A percentile compares a stretch with the other conserved stretches of the same genome.
Conservation (phyloP, 495 filamentous ascomycete genomes). For the Xanthoparmelia taractica region DNA sequence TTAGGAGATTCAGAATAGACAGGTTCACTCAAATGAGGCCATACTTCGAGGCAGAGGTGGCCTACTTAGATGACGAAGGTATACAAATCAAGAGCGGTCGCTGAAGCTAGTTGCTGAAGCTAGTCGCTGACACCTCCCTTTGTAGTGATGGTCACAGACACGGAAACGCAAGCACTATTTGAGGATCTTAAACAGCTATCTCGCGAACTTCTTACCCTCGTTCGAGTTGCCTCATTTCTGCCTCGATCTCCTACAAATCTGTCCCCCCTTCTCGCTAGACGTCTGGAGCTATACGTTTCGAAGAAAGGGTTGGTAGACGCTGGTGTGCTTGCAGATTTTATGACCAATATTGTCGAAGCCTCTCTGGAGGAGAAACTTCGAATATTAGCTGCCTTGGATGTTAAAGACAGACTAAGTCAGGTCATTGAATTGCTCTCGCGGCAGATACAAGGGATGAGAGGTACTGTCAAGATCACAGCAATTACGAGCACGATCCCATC, state of each 20-base stretch:
- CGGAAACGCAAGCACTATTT: constrained; percentile 60
- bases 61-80: constrained; percentile 55
- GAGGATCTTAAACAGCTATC: constrained; percentile 72
- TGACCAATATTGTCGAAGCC: constrained; percentile 80
- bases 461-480: constrained; percentile 68
- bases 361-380: constrained; percentile 83
- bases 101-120: constrained; percentile 20
- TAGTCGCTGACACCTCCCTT: constrained; percentile 22
- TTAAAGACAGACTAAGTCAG: constrained; percentile 67
- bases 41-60: constrained; percentile 75
- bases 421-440: constrained; percentile 73
- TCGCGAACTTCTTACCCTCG: constrained; percentile 68
- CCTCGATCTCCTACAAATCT: constrained; percentile 55
- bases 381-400: constrained; percentile 66
- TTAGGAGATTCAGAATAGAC: constrained; percentile 66
- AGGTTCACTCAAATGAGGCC: constrained; percentile 69
- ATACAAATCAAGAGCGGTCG: constrained; percentile 20
- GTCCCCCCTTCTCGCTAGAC: constrained; percentile 73
- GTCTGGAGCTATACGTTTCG: constrained; percentile 76
- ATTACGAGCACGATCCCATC: constrained; percentile 52
- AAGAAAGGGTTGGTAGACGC: constrained; percentile 70
- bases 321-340: constrained; percentile 88
- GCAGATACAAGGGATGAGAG: constrained; percentile 73
- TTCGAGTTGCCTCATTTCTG: constrained; percentile 69
- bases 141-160: constrained; percentile 44